Evolutionary conservation across 257 asterid species (phyloP).

Genomic region (Craterostigma plantagineum): DNA sequence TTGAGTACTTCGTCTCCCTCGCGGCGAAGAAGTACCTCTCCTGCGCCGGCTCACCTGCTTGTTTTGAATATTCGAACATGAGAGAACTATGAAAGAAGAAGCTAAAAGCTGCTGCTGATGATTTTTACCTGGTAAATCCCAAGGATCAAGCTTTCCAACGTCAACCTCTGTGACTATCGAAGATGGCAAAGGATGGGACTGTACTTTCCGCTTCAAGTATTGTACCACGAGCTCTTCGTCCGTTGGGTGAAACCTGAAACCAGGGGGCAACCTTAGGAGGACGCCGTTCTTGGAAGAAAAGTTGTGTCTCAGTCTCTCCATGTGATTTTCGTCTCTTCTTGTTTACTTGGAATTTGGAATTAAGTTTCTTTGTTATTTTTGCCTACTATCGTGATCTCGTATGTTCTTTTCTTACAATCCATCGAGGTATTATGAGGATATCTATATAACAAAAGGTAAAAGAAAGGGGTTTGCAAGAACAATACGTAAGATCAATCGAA

Average conservation of each 20-base stretch:
- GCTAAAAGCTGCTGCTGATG: no score
- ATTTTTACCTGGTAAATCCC: constrained; percentile 60
- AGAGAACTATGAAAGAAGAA: not conserved
- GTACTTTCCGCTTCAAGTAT: constrained; percentile 43
- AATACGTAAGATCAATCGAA: no score
- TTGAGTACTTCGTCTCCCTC: constrained; percentile 19
- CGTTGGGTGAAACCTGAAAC: constrained; percentile 12
- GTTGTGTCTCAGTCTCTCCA: constrained; percentile 22
- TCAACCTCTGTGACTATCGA: constrained; percentile 42
- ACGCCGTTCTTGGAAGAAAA: constrained; percentile 25
- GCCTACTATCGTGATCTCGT: no score
- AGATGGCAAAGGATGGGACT: constrained; percentile 41
- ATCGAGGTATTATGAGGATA: no score
- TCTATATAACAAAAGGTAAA: no score
- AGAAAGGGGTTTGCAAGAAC: no score
- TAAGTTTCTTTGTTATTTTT: no score
- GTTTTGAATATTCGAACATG: no score
- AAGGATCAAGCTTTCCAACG: constrained; percentile 55
- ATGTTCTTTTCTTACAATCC: no score
- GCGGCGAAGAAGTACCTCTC: constrained; percentile 24
- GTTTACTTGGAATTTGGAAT: no score
- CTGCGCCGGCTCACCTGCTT: constrained; percentile 18
- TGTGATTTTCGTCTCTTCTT: no score
- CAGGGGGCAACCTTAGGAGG: constrained; percentile 52
- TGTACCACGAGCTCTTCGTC: constrained; percentile 59